Evolutionary conservation across 148 eudicot genomes (phyloP).

Genomic region (Rhododendron simsii): DNA sequence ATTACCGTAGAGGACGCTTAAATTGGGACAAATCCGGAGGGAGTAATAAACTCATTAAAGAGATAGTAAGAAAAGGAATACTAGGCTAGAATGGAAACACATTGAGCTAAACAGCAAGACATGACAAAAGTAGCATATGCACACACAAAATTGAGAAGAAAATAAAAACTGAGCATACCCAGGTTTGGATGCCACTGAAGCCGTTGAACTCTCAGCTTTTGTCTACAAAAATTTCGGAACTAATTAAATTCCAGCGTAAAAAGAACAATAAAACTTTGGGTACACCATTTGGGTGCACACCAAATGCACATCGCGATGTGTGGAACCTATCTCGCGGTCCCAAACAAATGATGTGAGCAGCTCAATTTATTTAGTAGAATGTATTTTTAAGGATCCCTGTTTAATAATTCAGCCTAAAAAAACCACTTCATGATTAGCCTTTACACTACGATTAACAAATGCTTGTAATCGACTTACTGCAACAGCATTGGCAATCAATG

Average conservation of each 20-base stretch:
- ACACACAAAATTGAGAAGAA: background rate
- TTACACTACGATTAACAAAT: background rate
- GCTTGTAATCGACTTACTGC: constrained; percentile 38
- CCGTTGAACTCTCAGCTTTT: constrained; percentile 38
- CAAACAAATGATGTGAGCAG: background rate
- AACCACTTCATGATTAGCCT: background rate
- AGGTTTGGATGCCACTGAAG: constrained; percentile 44
- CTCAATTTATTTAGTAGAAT: too few relatives aligned
- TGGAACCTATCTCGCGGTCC: background rate
- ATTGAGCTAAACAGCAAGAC: background rate
- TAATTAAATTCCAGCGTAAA: too few relatives aligned
- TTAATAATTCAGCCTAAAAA: background rate
- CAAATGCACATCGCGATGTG: background rate
- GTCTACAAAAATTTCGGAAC: constrained; percentile 24
- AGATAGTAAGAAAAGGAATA: background rate
- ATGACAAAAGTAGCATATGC: background rate
- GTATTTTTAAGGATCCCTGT: background rate
- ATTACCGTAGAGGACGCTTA: too few relatives aligned
- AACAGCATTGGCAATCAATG: constrained; percentile 52
- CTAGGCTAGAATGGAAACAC: background rate
- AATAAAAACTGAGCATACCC: constrained; percentile 32
- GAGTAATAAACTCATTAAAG: too few relatives aligned
- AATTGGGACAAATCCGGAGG: too few relatives aligned
- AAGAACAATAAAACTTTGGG: too few relatives aligned
- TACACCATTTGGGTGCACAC: too few relatives aligned